These are phyloP conservation scores for Backusella australiensis DNA, from an alignment of 192 early-diverging fungal species.

Conservation along the genomic window DNA sequence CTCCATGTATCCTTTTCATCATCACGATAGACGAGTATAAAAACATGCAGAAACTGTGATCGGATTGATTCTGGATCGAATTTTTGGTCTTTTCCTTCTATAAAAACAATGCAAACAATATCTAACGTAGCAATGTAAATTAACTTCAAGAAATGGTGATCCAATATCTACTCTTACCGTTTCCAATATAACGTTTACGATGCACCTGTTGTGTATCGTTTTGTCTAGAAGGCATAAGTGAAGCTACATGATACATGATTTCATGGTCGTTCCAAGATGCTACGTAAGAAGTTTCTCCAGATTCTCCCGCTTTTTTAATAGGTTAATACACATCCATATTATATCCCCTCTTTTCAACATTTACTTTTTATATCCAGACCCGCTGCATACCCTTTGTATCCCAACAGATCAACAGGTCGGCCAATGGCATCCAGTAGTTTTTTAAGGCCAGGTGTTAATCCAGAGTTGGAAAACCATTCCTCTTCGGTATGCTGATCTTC, in stretches of 20 bases:
- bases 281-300: conserved; percentile 65
- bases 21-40: conserved; percentile 39
- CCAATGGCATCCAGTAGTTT: conserved; percentile 68
- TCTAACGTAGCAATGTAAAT: conserved; percentile 20
- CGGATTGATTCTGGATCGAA: conserved; percentile 48
- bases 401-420: conserved; percentile 62
- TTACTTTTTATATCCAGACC: conserved; percentile 73
- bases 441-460: conserved; percentile 49
- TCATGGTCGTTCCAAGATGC: conserved; percentile 79
- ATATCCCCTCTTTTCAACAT: conserved; percentile 6
- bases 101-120: conserved; percentile 51
- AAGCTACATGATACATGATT: conserved; percentile 82
- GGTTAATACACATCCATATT: not conserved
- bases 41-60: conserved; percentile 56
- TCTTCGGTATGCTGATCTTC: conserved; percentile 68
- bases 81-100: conserved; percentile 40
- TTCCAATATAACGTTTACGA: conserved; percentile 60
- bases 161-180: conserved; percentile 25
- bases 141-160: too few species aligned
- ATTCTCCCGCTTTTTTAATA: conserved; percentile 51
- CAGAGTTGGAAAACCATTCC: conserved; percentile 72
- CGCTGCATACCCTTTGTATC: conserved; percentile 74
- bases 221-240: conserved; percentile 64
- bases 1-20: conserved; percentile 21
- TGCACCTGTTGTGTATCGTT: conserved; percentile 68